Conservation (phyloP, 2,329 filamentous ascomycete species). For the Fragosphaeria purpurea region DNA sequence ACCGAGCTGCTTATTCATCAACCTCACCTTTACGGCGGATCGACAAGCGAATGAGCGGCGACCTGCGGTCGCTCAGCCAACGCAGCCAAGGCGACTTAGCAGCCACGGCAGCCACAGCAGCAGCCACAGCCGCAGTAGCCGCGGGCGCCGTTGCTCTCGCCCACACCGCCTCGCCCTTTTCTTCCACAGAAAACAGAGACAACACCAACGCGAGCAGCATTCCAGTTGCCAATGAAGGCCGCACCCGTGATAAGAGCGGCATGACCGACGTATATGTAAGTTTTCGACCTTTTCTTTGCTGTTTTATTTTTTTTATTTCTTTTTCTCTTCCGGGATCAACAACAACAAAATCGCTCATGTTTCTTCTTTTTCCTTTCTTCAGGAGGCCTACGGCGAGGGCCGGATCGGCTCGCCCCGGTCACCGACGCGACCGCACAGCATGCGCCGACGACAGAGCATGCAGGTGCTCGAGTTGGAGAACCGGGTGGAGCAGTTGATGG, state of each 20-base stretch:
- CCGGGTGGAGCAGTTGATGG: conserved; percentile 70
- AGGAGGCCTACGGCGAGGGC: conserved; percentile 93
- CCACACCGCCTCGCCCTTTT: conserved; percentile 13
- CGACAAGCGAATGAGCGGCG: conserved; percentile 60
- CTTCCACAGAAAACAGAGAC: conserved; percentile 11
- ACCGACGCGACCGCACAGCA: conserved; percentile 85
- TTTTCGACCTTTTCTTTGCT: conserved; percentile 21
- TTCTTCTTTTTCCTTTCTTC: conserved; percentile 11
- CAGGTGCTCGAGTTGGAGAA: conserved; percentile 88
- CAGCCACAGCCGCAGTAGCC: not conserved
- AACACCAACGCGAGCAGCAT: conserved; percentile 29
- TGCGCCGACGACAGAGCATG: conserved; percentile 96
- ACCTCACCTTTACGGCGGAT: conserved; percentile 64
- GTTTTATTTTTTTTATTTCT: not conserved
- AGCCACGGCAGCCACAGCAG: not conserved
- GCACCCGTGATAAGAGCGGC: conserved; percentile 62
- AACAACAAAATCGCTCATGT: not conserved
- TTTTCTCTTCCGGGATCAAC: not conserved
- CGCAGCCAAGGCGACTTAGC: conserved; percentile 23
- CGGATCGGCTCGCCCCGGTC: conserved; percentile 79
- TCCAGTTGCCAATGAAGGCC: conserved; percentile 78
- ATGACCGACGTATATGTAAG: conserved; percentile 94
- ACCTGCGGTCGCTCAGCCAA: conserved; percentile 61
- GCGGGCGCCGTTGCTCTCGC: not conserved
- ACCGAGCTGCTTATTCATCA: conserved; percentile 29